Base-by-base conservation (phyloP, 768 basidiomycete genomes). In the Tricholoma hemisulphureum region DNA sequence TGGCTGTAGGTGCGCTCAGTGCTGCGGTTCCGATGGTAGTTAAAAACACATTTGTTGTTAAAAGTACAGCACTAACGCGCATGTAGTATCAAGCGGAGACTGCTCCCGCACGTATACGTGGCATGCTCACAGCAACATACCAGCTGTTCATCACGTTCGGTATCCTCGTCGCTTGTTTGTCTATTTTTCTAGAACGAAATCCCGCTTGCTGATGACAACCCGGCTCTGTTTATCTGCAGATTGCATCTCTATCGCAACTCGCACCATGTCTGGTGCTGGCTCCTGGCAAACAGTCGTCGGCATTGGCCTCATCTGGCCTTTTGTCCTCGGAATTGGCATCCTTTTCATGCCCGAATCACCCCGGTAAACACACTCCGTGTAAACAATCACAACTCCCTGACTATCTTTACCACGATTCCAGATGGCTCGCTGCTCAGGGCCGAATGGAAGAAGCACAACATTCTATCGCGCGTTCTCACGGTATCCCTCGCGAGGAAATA, bases 71-170 rank as follows among this genome's bases (percentile, higher is more conserved):
- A 29, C 34, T 52, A 57, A 29, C 51, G 28, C n/a, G 9, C 8
- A 9, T 16, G 4, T 31, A 82, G 79, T 89, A 86, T 67, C 84
- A 87, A 79, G 85, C 86, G 8, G 88, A 89, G 69, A 85, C 84
- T 0, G 87, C 87, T 0, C 89, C 89, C 11, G 77, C 84, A 10
- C 82, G 88, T 61, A 84, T 91, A 56, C 81, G 89, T 53, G 88
- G 89, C 3, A 82, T 86, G 1, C 71, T 87, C 28, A 88, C 86
- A 32, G 82, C 82, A 2, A 82, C 82, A 4, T 83, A 81, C 61
- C 83, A 85, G 64, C 73, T 86, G 13, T 85, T 87, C 71, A 87
- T 88, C 63, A 88, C 87, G 0, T 77, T 86, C 59, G 88, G 88
- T 64, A 88, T 87, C 60, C 77, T 88, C 29, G 78, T 87, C 39